Evolutionary conservation across 805 yeast species (phyloP).

Genomic region (Wickerhamiella sorbophila): DNA sequence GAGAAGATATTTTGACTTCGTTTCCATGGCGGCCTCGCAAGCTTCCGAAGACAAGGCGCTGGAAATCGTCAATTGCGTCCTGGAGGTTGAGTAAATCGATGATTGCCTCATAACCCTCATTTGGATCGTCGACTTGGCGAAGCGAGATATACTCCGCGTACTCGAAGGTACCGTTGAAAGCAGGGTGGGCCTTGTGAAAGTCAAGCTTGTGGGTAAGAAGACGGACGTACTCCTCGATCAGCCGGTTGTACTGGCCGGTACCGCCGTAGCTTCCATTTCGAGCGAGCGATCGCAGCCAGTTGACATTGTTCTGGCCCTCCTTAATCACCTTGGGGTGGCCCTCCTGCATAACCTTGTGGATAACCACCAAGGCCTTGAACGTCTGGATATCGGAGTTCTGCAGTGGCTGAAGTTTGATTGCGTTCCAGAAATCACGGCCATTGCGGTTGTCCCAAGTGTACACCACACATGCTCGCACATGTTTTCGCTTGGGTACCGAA

Average conservation of each 20-base stretch:
- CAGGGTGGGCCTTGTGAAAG: constrained; percentile 74
- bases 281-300: constrained; percentile 63
- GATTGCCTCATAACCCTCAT: constrained; percentile 86
- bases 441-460: constrained; percentile 93
- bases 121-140: constrained; percentile 79
- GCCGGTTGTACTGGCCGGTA: constrained; percentile 40
- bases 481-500: constrained; percentile 88
- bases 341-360: constrained; percentile 91
- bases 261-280: constrained; percentile 23
- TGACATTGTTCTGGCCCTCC: constrained; percentile 66
- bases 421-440: constrained; percentile 72
- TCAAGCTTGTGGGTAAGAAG: constrained; percentile 58
- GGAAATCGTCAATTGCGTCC: constrained; percentile 68
- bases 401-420: constrained; percentile 62
- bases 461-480: constrained; percentile 88
- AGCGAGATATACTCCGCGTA: constrained; percentile 88
- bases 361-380: constrained; percentile 70
- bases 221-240: constrained; percentile 63
- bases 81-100: constrained; percentile 74
- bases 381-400: constrained; percentile 70
- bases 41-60: constrained; percentile 59
- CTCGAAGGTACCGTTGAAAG: constrained; percentile 90
- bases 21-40: constrained; percentile 41
- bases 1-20: constrained; percentile 72
- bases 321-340: constrained; percentile 80